Evolutionary conservation across 2,329 filamentous ascomycete genomes (phyloP).

Genomic region (Calycina marina): DNA sequence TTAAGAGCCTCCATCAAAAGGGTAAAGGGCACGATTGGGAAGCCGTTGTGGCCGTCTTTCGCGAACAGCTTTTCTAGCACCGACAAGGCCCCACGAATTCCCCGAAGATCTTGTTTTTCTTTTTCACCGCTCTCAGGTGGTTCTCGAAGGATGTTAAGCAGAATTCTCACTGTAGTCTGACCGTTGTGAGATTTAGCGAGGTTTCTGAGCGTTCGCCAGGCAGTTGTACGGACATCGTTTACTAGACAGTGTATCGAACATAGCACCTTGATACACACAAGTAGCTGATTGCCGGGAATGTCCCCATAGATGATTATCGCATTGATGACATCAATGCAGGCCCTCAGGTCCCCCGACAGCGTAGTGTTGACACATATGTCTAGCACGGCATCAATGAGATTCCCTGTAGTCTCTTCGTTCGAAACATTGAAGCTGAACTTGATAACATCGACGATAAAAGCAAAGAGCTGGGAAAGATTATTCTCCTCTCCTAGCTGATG

Average conservation of each 20-base stretch:
- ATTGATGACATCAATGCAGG: slow-evolving; percentile 54
- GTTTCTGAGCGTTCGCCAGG: slow-evolving; percentile 58
- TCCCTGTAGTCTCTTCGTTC: slow-evolving; percentile 43
- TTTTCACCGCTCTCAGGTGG: slow-evolving; percentile 30
- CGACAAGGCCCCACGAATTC: slow-evolving; percentile 46
- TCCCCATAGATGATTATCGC: slow-evolving; percentile 58
- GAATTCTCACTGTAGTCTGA: slow-evolving; percentile 49
- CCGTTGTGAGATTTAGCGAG: slow-evolving; percentile 62
- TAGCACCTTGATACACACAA: slow-evolving; percentile 53
- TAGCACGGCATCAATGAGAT: slow-evolving; percentile 47
- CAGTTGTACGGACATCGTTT: slow-evolving; percentile 40
- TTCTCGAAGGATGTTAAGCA: slow-evolving; percentile 46
- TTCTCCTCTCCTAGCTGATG: slow-evolving; percentile 36
- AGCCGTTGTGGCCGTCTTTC: slow-evolving; percentile 43
- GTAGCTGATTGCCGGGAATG: slow-evolving; percentile 47
- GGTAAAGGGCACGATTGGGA: slow-evolving; percentile 42
- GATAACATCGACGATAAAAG: slow-evolving; percentile 51
- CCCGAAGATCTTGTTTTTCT: slow-evolving; percentile 36
- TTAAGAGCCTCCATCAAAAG: slow-evolving; percentile 42
- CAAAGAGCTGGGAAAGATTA: slow-evolving; percentile 48
- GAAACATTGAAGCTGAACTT: slow-evolving; percentile 64
- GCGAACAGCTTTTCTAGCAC: slow-evolving; percentile 48
- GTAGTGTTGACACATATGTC: slow-evolving; percentile 55
- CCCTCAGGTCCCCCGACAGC: slow-evolving; percentile 46
- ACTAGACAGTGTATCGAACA: slow-evolving; percentile 60